These are phyloP conservation scores for Russula sp. DNA, from an alignment of 768 basidiomycete genomes.

Conservation along the genomic window DNA sequence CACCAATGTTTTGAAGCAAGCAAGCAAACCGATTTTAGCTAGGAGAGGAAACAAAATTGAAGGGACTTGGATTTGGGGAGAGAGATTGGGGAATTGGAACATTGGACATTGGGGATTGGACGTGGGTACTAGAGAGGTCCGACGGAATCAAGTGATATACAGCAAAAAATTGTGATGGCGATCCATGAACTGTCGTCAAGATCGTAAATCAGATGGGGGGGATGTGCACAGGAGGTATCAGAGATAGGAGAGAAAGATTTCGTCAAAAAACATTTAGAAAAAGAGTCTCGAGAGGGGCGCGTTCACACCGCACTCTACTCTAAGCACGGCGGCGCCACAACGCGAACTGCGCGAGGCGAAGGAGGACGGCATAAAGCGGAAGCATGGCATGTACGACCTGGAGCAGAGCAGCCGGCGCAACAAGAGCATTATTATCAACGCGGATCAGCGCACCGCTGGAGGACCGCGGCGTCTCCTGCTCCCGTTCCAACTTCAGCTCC, in stretches of 20 bases:
- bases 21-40: neutral
- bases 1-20: neutral
- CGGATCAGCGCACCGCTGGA: conserved; percentile 7
- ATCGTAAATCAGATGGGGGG: conserved; percentile 5
- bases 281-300: conserved; percentile 4
- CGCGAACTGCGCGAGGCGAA: conserved; percentile 22
- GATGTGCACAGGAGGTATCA: conserved; percentile 24
- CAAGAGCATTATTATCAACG: neutral
- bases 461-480: neutral
- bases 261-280: conserved; percentile 10
- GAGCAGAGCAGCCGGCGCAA: conserved; percentile 22
- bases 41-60: neutral
- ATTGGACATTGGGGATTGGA: neutral
- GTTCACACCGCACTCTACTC: conserved; percentile 3
- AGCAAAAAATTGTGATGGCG: conserved; percentile 24
- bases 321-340: conserved; percentile 17
- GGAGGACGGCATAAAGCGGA: conserved; percentile 25
- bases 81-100: neutral
- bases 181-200: conserved; percentile 14
- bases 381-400: conserved; percentile 21
- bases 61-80: neutral
- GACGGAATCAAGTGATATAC: conserved; percentile 22
- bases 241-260: conserved; percentile 8
- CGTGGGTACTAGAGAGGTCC: conserved; percentile 2
- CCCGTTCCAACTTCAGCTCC: conserved; percentile 4